Conservation (phyloP, 305 asterid genomes). For the Solanum hybrid region DNA sequence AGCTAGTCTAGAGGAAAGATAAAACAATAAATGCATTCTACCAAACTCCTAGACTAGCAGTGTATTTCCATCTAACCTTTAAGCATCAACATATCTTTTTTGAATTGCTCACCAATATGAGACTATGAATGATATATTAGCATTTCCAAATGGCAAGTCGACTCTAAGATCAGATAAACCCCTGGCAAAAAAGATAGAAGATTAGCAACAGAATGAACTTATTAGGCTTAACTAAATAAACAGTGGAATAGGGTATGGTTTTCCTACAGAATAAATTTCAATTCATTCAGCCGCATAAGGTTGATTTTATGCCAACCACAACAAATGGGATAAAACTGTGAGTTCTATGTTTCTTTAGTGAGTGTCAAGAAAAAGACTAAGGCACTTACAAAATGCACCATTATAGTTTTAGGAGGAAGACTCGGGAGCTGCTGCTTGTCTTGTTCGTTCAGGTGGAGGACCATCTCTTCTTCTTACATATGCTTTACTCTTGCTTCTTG, state of each 20-base stretch:
- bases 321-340: background rate
- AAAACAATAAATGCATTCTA: background rate
- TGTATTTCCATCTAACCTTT: background rate
- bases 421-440: constrained; percentile 59
- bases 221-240: background rate
- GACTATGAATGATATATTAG: background rate
- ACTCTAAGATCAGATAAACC: constrained; percentile 1
- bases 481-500: constrained; percentile 81
- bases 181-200: constrained; percentile 21
- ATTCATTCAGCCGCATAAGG: background rate
- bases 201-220: background rate
- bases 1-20: background rate
- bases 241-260: background rate
- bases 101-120: background rate
- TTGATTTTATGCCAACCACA: background rate
- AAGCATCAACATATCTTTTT: background rate
- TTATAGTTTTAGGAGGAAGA: constrained; percentile 24
- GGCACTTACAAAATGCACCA: background rate
- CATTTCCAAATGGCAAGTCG: background rate
- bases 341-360: background rate
- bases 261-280: background rate
- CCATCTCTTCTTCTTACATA: constrained; percentile 92
- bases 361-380: background rate
- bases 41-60: background rate
- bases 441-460: constrained; percentile 62